These are phyloP conservation scores for Tetraselmis chui DNA, from an alignment of 139 green algal genomes.

Conservation along the genomic window DNA sequence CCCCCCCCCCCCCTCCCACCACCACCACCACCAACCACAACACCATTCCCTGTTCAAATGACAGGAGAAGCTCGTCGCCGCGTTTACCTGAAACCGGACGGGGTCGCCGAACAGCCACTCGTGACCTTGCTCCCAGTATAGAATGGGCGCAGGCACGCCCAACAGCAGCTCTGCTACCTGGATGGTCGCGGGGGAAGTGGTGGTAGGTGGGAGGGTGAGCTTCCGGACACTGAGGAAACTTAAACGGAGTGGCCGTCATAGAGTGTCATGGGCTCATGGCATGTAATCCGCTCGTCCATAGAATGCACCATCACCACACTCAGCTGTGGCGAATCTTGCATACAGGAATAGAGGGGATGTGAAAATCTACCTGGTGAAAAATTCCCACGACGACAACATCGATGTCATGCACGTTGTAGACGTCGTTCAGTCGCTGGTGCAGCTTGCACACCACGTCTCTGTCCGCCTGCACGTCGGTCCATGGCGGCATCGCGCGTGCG, in stretches of 20 bases:
- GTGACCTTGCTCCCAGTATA: constrained; percentile 71
- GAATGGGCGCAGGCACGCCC: constrained; percentile 32
- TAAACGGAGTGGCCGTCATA: not conserved
- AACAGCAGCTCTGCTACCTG: constrained; percentile 62
- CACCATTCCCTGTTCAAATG: too few relatives aligned
- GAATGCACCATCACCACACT: not conserved
- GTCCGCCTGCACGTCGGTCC: constrained; percentile 38
- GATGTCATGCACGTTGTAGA: constrained; percentile 36
- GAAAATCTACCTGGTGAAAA: constrained; percentile 51
- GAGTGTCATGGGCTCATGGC: not conserved
- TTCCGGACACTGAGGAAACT: not conserved
- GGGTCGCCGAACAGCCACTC: constrained; percentile 70
- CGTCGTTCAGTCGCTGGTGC: constrained; percentile 44
- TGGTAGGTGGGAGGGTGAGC: not conserved
- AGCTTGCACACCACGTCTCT: constrained; percentile 39
- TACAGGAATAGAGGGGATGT: not conserved
- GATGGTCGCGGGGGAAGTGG: not conserved
- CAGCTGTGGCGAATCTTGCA: not conserved
- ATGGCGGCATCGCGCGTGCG: constrained; percentile 43
- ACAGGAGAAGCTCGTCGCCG: not conserved
- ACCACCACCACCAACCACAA: too few relatives aligned
- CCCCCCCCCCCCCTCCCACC: too few relatives aligned
- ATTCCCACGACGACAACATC: constrained; percentile 65
- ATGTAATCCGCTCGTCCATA: not conserved
- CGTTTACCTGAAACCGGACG: constrained; percentile 34